phyloP scores from a whole-genome alignment of 805 yeast genomes.

The Ogataea siamensis region DNA sequence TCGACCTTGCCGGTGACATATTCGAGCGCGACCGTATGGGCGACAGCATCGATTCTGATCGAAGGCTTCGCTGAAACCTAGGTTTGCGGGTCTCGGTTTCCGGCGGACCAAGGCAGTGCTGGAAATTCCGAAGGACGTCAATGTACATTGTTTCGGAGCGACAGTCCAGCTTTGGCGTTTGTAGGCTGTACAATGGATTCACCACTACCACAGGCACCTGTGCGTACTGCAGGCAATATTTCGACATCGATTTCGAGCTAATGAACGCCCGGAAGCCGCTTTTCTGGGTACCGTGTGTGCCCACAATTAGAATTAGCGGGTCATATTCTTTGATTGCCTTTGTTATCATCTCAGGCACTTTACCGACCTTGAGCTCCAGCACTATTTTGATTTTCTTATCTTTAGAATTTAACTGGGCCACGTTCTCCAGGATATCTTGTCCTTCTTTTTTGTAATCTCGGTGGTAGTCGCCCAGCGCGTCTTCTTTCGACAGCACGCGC shows the following conservation, averaged over 20 bases:
- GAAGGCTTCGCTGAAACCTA: slow-evolving; percentile 26
- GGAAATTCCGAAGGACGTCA: slow-evolving; percentile 6
- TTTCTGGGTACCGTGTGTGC: slow-evolving; percentile 38
- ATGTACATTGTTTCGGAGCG: not conserved
- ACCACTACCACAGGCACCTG: slow-evolving; percentile 47
- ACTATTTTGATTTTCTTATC: slow-evolving; percentile 41
- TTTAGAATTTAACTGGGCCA: slow-evolving; percentile 34
- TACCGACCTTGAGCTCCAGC: slow-evolving; percentile 44
- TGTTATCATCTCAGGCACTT: slow-evolving; percentile 39
- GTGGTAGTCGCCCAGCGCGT: slow-evolving; percentile 20
- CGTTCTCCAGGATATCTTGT: slow-evolving; percentile 30
- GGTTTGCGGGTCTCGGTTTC: slow-evolving; percentile 18
- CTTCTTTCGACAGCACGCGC: slow-evolving; percentile 39
- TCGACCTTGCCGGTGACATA: slow-evolving; percentile 31
- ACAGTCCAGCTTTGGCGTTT: not conserved
- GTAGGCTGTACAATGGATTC: slow-evolving; percentile 33
- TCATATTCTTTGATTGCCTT: slow-evolving; percentile 44
- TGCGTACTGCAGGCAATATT: slow-evolving; percentile 46
- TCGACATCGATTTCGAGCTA: slow-evolving; percentile 45
- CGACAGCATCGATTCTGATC: slow-evolving; percentile 17
- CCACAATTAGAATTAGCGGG: slow-evolving; percentile 44
- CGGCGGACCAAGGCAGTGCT: slow-evolving; percentile 1
- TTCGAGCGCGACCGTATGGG: slow-evolving; percentile 26
- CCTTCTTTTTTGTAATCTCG: slow-evolving; percentile 36
- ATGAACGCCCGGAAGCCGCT: slow-evolving; percentile 40